Conservation (phyloP, 2,329 filamentous ascomycete genomes). For the Verruconis gallopava region DNA sequence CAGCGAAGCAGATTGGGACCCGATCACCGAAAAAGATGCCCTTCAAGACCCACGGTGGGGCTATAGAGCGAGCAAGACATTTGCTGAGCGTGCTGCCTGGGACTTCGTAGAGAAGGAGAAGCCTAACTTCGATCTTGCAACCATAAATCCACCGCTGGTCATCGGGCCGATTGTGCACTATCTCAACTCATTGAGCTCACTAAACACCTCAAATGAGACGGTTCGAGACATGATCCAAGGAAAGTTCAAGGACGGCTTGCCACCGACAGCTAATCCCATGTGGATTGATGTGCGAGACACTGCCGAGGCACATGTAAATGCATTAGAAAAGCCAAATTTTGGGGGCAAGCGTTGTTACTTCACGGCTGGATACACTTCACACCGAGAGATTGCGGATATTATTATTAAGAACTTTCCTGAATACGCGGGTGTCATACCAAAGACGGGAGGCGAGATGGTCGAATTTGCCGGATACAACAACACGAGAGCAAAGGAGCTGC, state of each 20-base stretch:
- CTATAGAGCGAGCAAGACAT: conserved; percentile 45
- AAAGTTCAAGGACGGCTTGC: conserved; percentile 37
- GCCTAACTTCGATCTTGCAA: conserved; percentile 37
- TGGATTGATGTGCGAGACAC: conserved; percentile 42
- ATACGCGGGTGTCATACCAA: conserved; percentile 36
- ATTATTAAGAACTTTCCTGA: conserved; percentile 44
- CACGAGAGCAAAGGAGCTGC: conserved; percentile 37
- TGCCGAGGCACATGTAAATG: conserved; percentile 49
- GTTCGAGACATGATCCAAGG: conserved; percentile 51
- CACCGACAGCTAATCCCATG: conserved; percentile 31
- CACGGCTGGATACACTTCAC: conserved; percentile 46
- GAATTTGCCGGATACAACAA: conserved; percentile 36
- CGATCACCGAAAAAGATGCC: conserved; percentile 39
- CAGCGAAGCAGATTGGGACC: conserved; percentile 45
- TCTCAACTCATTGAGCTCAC: conserved; percentile 45
- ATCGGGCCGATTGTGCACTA: conserved; percentile 43
- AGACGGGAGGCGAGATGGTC: conserved; percentile 33
- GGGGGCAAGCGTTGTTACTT: conserved; percentile 51
- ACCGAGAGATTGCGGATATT: conserved; percentile 38
- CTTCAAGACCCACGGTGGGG: neutral
- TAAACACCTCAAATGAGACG: conserved; percentile 63
- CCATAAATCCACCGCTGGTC: conserved; percentile 38
- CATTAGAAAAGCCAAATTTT: conserved; percentile 40
- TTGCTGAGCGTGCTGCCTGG: conserved; percentile 44
- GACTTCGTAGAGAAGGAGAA: conserved; percentile 39